Base-by-base conservation (phyloP, 116 monocot species). In the Zostera marina region DNA sequence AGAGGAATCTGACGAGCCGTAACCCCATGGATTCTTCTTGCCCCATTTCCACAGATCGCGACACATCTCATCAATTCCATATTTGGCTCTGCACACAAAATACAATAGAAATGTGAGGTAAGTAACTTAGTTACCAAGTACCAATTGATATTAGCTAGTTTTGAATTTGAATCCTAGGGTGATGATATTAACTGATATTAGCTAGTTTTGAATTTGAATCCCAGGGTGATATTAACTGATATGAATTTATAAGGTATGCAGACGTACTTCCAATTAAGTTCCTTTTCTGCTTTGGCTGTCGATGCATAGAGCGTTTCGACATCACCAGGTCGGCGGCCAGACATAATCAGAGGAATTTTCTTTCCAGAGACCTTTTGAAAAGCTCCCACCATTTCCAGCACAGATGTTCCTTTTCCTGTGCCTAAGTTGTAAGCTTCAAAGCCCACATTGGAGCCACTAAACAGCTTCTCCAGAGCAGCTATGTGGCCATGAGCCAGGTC, bases 361-460 rank as follows among this genome's bases (percentile, higher is more conserved):
- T 93, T 88, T 47, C 84, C 84, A 63, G 88, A 88, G 7, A 73
- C 93, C 56, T 88, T 84, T 77, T 93, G 88, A 73, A 93, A 93
- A 45, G 93, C 84, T 55, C 71, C 19, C 41, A 94, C 82, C 76
- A 94, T 94, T 74, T 94, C 84, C 67, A 88, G 43, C 7, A 93
- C 92, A 44, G 92, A 84, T 47, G 88, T 87, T 42, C 92, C 92
- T 72, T 79, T 87, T 53, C 94, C 94, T 3, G 94, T 96, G 15
- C 88, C 94, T 17, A 96, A 56, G 62, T 96, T 88, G 62, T 82
- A 96, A 16, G 74, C 85, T 72, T 85, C 79, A 72, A 85, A 92
- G 20, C 83, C 92, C 87, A 55, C 44, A 19, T 67, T 64, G n/a
- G 75, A 56, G 47, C 77, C 72, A 19, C 80, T 68, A 54, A 77